A percentile compares a stretch with the other conserved stretches of the same genome.
These are phyloP conservation scores for Wallacemonas sp. DNA, from an alignment of 208 protist genomes.

Conservation along the genomic window DNA sequence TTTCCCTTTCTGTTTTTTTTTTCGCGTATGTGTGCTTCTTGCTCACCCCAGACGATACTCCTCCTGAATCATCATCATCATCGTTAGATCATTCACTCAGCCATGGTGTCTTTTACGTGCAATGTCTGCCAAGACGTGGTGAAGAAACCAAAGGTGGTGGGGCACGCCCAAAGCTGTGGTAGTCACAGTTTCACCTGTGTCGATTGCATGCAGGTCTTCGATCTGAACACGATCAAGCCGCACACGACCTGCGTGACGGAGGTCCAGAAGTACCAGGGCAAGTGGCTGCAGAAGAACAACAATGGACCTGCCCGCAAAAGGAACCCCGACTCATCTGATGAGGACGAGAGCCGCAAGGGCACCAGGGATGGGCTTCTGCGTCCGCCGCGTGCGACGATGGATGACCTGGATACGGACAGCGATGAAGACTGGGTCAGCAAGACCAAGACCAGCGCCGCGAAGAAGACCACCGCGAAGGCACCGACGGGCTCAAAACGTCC, in stretches of 20 bases:
- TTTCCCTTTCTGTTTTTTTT: slow-evolving; percentile 8
- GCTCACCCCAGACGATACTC: neutral
- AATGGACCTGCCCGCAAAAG: slow-evolving; percentile 16
- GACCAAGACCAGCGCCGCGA: slow-evolving; percentile 7
- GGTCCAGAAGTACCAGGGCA: slow-evolving; percentile 86
- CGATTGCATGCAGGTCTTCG: slow-evolving; percentile 89
- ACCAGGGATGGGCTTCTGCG: slow-evolving; percentile 10
- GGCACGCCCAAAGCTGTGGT: slow-evolving; percentile 59
- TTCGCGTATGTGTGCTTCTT: neutral
- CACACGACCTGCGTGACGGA: slow-evolving; percentile 88
- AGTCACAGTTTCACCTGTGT: slow-evolving; percentile 77
- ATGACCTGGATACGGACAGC: slow-evolving; percentile 19
- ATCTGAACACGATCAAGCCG: slow-evolving; percentile 61
- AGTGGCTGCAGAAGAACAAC: slow-evolving; percentile 55
- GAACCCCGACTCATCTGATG: slow-evolving; percentile 18
- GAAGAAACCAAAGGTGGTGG: slow-evolving; percentile 88
- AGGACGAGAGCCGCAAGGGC: slow-evolving; percentile 11
- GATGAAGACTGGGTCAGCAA: slow-evolving; percentile 53
- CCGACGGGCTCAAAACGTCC: slow-evolving; percentile 18
- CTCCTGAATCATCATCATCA: neutral
- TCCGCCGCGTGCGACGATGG: slow-evolving; percentile 13
- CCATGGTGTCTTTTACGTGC: slow-evolving; percentile 91
- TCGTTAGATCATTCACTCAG: neutral
- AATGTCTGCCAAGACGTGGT: slow-evolving; percentile 84
- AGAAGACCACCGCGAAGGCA: neutral